A percentile compares a stretch with the other conserved stretches of the same genome.
These are phyloP conservation scores for Cladorrhinum sp. DNA, from an alignment of 2,329 filamentous ascomycete species.

Conservation along the genomic window DNA sequence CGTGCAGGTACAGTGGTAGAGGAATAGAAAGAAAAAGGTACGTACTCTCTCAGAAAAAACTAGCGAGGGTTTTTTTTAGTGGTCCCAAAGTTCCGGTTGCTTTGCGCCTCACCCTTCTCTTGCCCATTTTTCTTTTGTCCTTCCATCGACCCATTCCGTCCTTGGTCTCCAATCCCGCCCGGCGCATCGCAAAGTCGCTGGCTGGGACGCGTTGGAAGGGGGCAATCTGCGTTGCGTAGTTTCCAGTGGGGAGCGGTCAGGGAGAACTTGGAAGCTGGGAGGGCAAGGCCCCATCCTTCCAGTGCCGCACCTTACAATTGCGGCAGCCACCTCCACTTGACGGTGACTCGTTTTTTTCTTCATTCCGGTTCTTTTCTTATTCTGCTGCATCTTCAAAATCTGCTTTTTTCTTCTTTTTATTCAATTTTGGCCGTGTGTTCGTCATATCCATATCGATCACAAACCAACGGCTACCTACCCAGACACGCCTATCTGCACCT, in stretches of 20 bases:
- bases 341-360: neutral
- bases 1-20: constrained; percentile 5
- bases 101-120: neutral
- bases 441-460: neutral
- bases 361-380: neutral
- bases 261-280: neutral
- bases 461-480: neutral
- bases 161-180: neutral
- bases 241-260: constrained; percentile 13
- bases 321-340: neutral
- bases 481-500: neutral
- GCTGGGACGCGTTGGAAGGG: neutral
- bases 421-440: too few species aligned
- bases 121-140: neutral
- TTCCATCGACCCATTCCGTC: neutral
- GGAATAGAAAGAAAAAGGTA: neutral
- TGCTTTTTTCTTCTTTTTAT: too few species aligned
- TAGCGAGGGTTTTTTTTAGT: neutral
- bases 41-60: neutral
- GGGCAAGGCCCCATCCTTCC: constrained; percentile 13
- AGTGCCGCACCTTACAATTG: neutral
- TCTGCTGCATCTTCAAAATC: neutral
- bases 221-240: neutral
- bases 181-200: neutral
- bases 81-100: neutral